Evolutionary conservation across 2,329 filamentous ascomycete species (phyloP), one percentile per base, ranked within the genome.

Genomic region (Ophiostoma tasmaniense): DNA sequence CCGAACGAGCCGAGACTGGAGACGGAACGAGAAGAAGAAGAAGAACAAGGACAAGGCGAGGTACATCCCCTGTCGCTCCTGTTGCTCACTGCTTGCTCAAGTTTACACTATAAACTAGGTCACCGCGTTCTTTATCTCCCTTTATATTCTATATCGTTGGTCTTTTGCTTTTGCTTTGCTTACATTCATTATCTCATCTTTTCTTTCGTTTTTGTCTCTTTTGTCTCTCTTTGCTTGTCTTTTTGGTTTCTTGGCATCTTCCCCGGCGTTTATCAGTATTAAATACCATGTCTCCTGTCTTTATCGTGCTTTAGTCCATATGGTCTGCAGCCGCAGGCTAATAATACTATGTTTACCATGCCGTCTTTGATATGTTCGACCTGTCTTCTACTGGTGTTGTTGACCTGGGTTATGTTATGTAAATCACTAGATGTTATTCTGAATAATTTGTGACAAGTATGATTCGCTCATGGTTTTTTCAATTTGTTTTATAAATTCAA

Each of bases 201-300:
- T 5, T 45, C 7, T 45, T 45, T 66, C 5, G 7, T 55, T 35
- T 3, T 65, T 20, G 17, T 45, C 7, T 45, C 7, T 45, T 45
- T 66, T 25, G n/a, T 55, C 17, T 62, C 2, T n/a, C 13, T 35
- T 61, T 33, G n/a, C n/a, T n/a, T n/a, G 3, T 61, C 25, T 11
- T 28, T 33, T 61, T 52, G 45, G 45, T 22, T 55, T 25, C 22
- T 11, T 55, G 25, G 55, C 55, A 61, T 61, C 55, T 30, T 25
- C 22, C 25, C 55, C 55, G 55, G 55, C 55, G 55, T 61, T 55
- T 30, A 30, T 30, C 25, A 30, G 55, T 30, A 33, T 33, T 33
- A 61, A 61, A 61, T 61, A 30, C 55, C 55, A 61, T 61, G 25
- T 30, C 25, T 30, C 25, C 55, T 61, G 55, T 61, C 50, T 61